Percentiles rank a stretch among this genome's conserved stretches.
Conservation (phyloP, 2,329 filamentous ascomycete species). For the Akanthomyces muscarius region DNA sequence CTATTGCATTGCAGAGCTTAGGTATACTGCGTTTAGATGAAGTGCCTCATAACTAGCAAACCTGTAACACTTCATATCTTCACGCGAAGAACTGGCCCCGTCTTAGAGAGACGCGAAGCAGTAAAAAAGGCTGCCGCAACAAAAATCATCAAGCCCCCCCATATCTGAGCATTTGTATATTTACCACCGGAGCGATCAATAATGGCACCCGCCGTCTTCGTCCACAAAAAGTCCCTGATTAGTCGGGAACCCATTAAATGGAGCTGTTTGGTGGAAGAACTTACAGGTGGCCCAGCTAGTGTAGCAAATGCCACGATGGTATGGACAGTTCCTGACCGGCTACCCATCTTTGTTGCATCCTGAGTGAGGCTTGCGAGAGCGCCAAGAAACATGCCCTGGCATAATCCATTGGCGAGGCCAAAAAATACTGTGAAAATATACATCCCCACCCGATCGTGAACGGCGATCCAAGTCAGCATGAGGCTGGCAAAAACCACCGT, state of each 20-base stretch:
- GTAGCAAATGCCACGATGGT: constrained; percentile 39
- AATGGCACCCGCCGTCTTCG: constrained; percentile 26
- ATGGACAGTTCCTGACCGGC: constrained; percentile 41
- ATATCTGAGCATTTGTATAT: constrained; percentile 30
- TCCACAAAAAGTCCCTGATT: not conserved
- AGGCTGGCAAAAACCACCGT: constrained; percentile 28
- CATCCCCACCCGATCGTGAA: constrained; percentile 25
- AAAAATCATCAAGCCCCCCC: constrained; percentile 22
- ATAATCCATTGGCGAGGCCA: constrained; percentile 26
- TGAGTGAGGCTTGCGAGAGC: constrained; percentile 37
- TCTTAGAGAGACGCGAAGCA: constrained; percentile 3
- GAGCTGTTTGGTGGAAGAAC: not conserved
- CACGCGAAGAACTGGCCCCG: not conserved
- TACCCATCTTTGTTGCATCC: constrained; percentile 39
- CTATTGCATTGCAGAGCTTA: no score
- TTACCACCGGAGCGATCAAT: constrained; percentile 24
- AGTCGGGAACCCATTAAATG: not conserved
- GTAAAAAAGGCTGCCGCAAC: not conserved
- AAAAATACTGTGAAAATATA: constrained; percentile 30
- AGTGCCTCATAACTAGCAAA: not conserved
- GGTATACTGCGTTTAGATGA: no score
- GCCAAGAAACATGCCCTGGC: constrained; percentile 32
- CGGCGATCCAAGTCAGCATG: constrained; percentile 30
- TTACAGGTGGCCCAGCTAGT: constrained; percentile 38
- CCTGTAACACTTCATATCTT: not conserved